Evolutionary conservation across 2,329 filamentous ascomycete genomes (phyloP).

Genomic region (Calonectria naviculata): DNA sequence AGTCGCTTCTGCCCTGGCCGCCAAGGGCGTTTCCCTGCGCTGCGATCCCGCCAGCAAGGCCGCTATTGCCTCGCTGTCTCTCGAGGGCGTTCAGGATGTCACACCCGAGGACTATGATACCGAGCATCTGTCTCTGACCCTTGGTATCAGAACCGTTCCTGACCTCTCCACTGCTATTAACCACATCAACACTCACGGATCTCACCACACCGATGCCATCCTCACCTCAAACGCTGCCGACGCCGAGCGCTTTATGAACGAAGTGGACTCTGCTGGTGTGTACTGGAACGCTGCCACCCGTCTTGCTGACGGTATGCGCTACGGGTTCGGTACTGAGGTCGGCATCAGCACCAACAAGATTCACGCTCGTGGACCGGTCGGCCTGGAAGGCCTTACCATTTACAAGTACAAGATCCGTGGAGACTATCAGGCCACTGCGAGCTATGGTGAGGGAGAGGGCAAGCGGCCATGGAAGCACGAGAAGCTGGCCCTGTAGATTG

Average conservation of each 20-base stretch:
- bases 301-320: conserved; percentile 96
- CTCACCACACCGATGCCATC: conserved; percentile 94
- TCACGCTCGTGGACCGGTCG: conserved; percentile 91
- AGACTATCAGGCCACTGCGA: conserved; percentile 81
- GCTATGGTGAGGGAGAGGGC: conserved; percentile 75
- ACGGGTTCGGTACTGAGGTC: conserved; percentile 97
- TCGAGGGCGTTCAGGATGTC: conserved; percentile 70
- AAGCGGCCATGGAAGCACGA: conserved; percentile 71
- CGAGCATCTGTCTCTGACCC: conserved; percentile 86
- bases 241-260: conserved; percentile 85
- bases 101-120: conserved; percentile 81
- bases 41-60: conserved; percentile 79
- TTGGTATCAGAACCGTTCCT: conserved; percentile 85
- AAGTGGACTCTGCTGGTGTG: conserved; percentile 88
- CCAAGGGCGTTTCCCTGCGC: conserved; percentile 82
- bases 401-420: conserved; percentile 96
- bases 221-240: conserved; percentile 75
- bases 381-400: conserved; percentile 93
- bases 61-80: conserved; percentile 62
- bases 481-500: conserved; percentile 54
- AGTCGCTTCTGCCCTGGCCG: conserved; percentile 79
- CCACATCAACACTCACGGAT: conserved; percentile 94
- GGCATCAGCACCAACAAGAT: conserved; percentile 99
- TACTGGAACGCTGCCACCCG: conserved; percentile 98
- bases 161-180: conserved; percentile 77